Conservation (phyloP, 148 eudicot species). For the Camellia japonica region DNA sequence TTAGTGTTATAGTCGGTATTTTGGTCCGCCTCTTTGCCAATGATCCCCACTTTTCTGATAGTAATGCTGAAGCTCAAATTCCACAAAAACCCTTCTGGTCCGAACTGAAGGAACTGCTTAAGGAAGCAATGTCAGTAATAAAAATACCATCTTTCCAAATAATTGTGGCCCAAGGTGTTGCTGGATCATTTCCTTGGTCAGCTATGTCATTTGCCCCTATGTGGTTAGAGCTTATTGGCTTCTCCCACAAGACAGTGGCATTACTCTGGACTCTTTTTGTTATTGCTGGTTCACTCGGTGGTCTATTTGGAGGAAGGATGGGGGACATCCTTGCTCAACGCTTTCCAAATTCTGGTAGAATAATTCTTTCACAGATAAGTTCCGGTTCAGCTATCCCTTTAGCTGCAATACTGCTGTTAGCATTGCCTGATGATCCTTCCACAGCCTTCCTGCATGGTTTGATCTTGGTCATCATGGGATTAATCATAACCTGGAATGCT, state of each 20-base stretch:
- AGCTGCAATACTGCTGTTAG: slow-evolving; percentile 67
- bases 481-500: slow-evolving; percentile 65
- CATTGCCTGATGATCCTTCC: slow-evolving; percentile 63
- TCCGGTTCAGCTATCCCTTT: slow-evolving; percentile 76
- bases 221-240: slow-evolving; percentile 94
- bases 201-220: slow-evolving; percentile 73
- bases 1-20: slow-evolving; percentile 73
- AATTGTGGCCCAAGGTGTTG: slow-evolving; percentile 77
- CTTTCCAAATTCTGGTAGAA: slow-evolving; percentile 75
- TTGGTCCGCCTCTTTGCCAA: slow-evolving; percentile 69
- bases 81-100: slow-evolving; percentile 32
- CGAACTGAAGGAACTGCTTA: slow-evolving; percentile 49
- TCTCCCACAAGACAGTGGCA: slow-evolving; percentile 77
- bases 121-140: slow-evolving; percentile 65
- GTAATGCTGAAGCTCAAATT: slow-evolving; percentile 19
- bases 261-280: slow-evolving; percentile 56
- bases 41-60: slow-evolving; percentile 57
- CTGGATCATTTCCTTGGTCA: slow-evolving; percentile 88
- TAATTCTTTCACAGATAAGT: slow-evolving; percentile 80
- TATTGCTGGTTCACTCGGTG: slow-evolving; percentile 59
- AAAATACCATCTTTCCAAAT: slow-evolving; percentile 74
- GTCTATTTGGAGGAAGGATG: slow-evolving; percentile 77
- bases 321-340: slow-evolving; percentile 64
- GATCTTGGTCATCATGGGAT: slow-evolving; percentile 69
- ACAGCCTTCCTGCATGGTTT: slow-evolving; percentile 53